Evolutionary conservation across 202 grass and related monocot species (phyloP), one percentile per base, ranked within the genome.

Genomic region (Panicum virgatum): DNA sequence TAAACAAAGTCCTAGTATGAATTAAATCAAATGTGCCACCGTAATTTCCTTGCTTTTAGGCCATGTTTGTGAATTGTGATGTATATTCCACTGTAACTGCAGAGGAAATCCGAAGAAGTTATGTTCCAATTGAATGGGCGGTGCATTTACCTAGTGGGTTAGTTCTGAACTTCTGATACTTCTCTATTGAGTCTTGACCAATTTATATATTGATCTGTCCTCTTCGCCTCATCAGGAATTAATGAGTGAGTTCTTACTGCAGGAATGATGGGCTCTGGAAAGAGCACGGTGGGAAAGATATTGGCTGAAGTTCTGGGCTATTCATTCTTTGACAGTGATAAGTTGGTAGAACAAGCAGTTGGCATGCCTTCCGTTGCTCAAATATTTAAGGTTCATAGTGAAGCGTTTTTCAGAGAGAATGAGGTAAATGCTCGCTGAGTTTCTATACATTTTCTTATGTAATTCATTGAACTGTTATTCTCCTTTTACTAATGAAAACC

Each of bases 251-350:
- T 15, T 72, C 22, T 27, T 64, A 45, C 61, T 40, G 63, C 48
- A 97, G 94, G 94, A 82, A 89, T 97, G 91, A 97, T 97, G 94
- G 94, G 94, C 23, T 97, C 94, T 12, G 94, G 94, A 45, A 97
- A 97, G 80, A 97, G 85, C 29, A 97, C 94, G 0, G 89, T 97
- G 23, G 94, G 87, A 25, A 97, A 97, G 74, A 97, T 97, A 37
- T 77, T 97, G 75, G 71, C 91, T 1, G 94, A 97, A 91, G 91
- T 94, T 60, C 61, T 94, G 75, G 80, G 89, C 68, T 94, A 97
- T 81, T 94, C 94, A 43, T 93, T 81, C 81, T 94, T 97, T 82
- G 94, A 97, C 76, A 97, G 94, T 82, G 94, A 94, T 83, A 97
- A 94, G 60, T 89, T 97, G 61, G 91, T 92, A 6, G 94, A 97